phyloP scores from a whole-genome alignment of 163 green algal genomes.

The Chlorella variabilis region DNA sequence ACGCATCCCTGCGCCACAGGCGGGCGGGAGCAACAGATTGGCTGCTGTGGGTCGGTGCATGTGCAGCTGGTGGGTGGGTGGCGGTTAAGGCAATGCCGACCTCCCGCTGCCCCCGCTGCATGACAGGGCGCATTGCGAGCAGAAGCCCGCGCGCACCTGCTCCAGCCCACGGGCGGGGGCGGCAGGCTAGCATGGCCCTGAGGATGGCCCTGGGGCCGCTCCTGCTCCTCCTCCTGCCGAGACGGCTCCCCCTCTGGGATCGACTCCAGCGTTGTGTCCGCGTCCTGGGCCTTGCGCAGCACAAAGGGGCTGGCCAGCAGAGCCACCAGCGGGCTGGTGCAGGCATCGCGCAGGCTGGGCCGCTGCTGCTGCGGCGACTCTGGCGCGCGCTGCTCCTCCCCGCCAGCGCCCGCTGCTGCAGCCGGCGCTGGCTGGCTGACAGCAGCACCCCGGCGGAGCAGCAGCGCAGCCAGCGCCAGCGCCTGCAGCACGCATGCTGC shows the following conservation, averaged over 20 bases:
- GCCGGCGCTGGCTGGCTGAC: not conserved
- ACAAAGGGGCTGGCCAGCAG: constrained; percentile 17
- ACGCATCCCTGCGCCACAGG: constrained; percentile 6
- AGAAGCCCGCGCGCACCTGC: constrained; percentile 8
- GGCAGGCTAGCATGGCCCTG: too few relatives aligned
- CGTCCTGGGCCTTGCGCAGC: not conserved
- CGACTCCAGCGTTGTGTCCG: not conserved
- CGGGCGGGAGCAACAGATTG: not conserved
- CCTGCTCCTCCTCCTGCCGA: not conserved
- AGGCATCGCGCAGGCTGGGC: constrained; percentile 11
- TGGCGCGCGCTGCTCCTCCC: not conserved
- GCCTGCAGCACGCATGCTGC: constrained; percentile 8
- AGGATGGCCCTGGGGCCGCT: too few relatives aligned
- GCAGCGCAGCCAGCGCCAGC: not conserved
- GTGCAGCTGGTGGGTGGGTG: too few relatives aligned
- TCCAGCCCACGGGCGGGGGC: not conserved
- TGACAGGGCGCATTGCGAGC: too few relatives aligned
- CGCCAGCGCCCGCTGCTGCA: not conserved
- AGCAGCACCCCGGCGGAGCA: not conserved
- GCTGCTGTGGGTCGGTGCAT: too few relatives aligned
- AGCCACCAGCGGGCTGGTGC: constrained; percentile 15
- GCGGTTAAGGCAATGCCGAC: too few relatives aligned
- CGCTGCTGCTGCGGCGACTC: not conserved
- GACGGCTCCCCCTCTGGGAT: not conserved
- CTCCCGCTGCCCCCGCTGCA: too few relatives aligned